Evolutionary conservation across 2,329 filamentous ascomycete genomes (phyloP), one percentile per base, ranked within the genome.

Genomic region (Chaetomium sp.): DNA sequence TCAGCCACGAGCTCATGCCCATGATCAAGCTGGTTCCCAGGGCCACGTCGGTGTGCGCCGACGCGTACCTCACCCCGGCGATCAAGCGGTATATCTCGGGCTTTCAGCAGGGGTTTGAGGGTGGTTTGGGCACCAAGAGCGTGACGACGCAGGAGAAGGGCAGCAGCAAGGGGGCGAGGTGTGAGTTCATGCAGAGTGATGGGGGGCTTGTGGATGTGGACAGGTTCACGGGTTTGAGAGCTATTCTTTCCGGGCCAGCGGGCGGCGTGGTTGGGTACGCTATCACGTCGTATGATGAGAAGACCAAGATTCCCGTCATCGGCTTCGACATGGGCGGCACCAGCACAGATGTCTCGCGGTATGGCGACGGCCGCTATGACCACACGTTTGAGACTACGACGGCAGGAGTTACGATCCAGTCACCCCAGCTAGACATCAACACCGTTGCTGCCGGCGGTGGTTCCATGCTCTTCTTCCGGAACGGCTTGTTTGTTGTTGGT

Each of bases 281-380:
- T 21, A 87, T 94, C 23, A 97, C 94, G 0, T 95, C 90, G 1
- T 97, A 95, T 75, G 93, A 97, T 69, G 84, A 89, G 0, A 82
- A 90, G 58, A 95, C 92, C 4, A 91, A 88, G 73, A 92, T 86
- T 0, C 92, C 93, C 0, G 90, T 97, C 4, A 97, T 97, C 72
- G 93, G 93, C 0, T 97, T 97, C 72, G 93, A 97, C 71, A 97
- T 97, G 93, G 92, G 92, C 45, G 93, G 93, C 12, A 97, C 93
- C 0, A 93, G 89, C 64, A 97, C 93, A 0, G 93, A 97, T 75
- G 92, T 97, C 10, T 96, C 91, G 38, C 83, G 93, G 57, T 97
- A 94, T 71, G 91, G 90, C 6, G 87, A 90, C 61, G 93, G 93
- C 19, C 83, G 91, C 62, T 94, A 96, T 72, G 93, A 97, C 72